Evolutionary conservation across 768 basidiomycete species (phyloP), one percentile per base, ranked within the genome.

Genomic region (Symmetrospora coprosmae): DNA sequence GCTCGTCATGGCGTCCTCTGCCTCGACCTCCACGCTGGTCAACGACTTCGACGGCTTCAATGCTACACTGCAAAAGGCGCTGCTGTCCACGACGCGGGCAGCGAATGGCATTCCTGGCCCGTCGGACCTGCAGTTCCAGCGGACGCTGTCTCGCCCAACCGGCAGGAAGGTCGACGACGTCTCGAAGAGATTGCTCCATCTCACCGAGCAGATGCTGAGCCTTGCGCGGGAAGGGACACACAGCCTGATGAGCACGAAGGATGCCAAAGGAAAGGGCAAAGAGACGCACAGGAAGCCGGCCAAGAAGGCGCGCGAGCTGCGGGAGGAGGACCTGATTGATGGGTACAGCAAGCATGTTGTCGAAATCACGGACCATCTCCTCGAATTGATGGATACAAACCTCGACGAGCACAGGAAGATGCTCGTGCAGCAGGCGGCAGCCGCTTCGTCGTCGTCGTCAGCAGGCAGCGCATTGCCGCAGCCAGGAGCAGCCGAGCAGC

Each of bases 351-450:
- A 80, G 17, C 72, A 80, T 21, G 78, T 92, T 1, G 83, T 87
- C n/a, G 87, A 89, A 68, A 75, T 81, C 0, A 80, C 92, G 77
- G 92, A 99, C 70, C 78, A 79, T 46, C 71, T 96, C 51, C 72
- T 94, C 61, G 94, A 97, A 73, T 78, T 81, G 51, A 85, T 87
- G 3, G 88, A 96, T 69, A 83, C 81, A 8, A 81, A 81, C 64
- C 72, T 99, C 35, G 92, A 97, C 68, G 80, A 85, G 64, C 79
- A 76, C 52, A 88, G 84, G 72, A 75, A 65, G 21, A 56, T 35
- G 19, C 9, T 79, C 2, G 38, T 17, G 2, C 17, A 17, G 9
- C 28, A 28, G n/a, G 53, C 49, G 4, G 51, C 53, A 1, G 30
- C 61, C 19, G 60, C 51, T 1, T 62, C 60, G 1, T 60, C 66